Base-by-base conservation (phyloP, 2,329 filamentous ascomycete genomes). In the Apiospora pterosperma region DNA sequence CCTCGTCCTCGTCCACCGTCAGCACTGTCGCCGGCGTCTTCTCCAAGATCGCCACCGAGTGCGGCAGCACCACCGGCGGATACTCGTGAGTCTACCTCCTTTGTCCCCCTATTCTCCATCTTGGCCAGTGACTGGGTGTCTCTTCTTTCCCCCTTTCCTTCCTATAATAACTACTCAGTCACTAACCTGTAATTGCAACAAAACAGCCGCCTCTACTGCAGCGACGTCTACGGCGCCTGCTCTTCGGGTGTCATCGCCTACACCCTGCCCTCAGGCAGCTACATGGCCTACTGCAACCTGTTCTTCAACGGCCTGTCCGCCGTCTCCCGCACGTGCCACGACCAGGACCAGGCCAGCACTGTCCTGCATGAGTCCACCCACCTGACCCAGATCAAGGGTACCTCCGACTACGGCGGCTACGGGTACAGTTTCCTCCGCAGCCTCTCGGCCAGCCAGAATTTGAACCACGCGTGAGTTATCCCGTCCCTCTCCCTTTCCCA, bases 351-450 rank as follows among this genome's bases (percentile, higher is more conserved):
- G 77, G 86, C 85, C 3, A 88, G 84, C 12, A 90, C 88, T 16
- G 82, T 82, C 36, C 75, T 92, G 16, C 89, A 92, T 71, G 89
- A 92, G 80, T 80, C 82, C 69, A 90, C 88, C 10, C 89, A 91
- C 72, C 67, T 84, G 80, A 83, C n/a, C 76, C 82, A 72, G 81
- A 77, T 76, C 67, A 85, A 85, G 64, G 85, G 87, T 10, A 90
- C 88, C 2, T 74, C 82, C 1, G 89, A 91, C 71, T 78, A 83
- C 62, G 84, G 79, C 31, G 87, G 86, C 34, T 90, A 89, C 70
- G 74, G 79, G 3, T 81, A 86, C 64, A 79, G 77, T 48, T 87
- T 85, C 59, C 84, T 87, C 66, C 69, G 74, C 16, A 71, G 76
- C 6, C 74, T 91, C 67, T 79, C 76, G 6, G 79, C 79, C 0